These are phyloP conservation scores for Aspergillus cavernicola DNA, from an alignment of 495 filamentous ascomycete species.

Conservation along the genomic window DNA sequence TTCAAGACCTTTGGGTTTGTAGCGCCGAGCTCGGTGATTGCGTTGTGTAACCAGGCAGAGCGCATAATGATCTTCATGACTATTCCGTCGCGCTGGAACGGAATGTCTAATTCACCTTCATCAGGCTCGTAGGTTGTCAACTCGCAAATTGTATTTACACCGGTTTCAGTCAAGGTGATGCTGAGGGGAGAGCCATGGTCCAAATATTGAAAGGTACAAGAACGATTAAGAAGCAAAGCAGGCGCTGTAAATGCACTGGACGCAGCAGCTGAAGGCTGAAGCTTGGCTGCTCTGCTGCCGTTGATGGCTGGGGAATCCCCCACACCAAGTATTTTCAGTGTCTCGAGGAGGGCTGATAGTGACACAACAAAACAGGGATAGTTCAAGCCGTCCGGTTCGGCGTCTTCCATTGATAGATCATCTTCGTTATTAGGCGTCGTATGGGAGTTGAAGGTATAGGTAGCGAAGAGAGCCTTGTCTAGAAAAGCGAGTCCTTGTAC, in stretches of 20 bases:
- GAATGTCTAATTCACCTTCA: constrained; percentile 65
- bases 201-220: constrained; percentile 76
- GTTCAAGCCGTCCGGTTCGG: constrained; percentile 28
- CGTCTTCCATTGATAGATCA: constrained; percentile 31
- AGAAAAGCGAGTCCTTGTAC: constrained; percentile 86
- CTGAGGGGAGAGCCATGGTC: constrained; percentile 69
- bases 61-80: constrained; percentile 95
- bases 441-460: constrained; percentile 63
- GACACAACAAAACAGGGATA: constrained; percentile 73
- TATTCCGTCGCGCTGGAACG: constrained; percentile 72
- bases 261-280: constrained; percentile 39
- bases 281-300: constrained; percentile 41
- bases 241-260: constrained; percentile 72
- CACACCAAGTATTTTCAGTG: constrained; percentile 87
- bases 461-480: constrained; percentile 81
- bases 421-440: constrained; percentile 26
- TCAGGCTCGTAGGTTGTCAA: constrained; percentile 82
- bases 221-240: constrained; percentile 69
- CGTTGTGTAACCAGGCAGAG: constrained; percentile 75
- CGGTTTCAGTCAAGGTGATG: constrained; percentile 76
- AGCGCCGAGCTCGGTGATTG: constrained; percentile 76
- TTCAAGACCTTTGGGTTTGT: constrained; percentile 61
- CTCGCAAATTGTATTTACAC: constrained; percentile 87
- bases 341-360: constrained; percentile 83
- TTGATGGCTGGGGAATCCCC: constrained; percentile 61